Conservation (phyloP, 768 basidiomycete species). For the Kwoniella dendrophila region DNA sequence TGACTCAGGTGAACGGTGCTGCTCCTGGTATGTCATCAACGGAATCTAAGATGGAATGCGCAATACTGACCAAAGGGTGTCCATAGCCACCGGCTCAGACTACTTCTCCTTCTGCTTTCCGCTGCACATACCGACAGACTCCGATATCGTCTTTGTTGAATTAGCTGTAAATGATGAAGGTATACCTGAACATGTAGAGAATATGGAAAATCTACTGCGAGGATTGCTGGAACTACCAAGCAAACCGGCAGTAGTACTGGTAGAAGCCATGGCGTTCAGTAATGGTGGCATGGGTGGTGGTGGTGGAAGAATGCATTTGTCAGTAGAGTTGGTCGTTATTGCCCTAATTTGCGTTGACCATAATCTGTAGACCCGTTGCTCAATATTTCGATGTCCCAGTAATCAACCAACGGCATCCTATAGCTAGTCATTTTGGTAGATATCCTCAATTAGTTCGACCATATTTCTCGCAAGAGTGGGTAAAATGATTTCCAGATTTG, state of each 20-base stretch:
- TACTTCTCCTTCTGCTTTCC: constrained; percentile 55
- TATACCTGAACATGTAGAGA: constrained; percentile 51
- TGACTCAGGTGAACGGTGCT: constrained; percentile 49
- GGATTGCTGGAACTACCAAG: constrained; percentile 48
- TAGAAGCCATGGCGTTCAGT: constrained; percentile 52
- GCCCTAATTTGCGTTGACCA: neutral
- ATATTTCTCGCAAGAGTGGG: constrained; percentile 52
- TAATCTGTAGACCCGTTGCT: constrained; percentile 44
- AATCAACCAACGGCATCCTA: constrained; percentile 50
- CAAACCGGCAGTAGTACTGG: constrained; percentile 51
- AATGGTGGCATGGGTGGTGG: constrained; percentile 52
- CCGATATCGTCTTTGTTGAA: constrained; percentile 54
- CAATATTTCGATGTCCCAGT: constrained; percentile 55
- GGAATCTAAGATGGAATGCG: no score
- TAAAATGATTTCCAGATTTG: no score
- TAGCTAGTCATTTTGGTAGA: constrained; percentile 50
- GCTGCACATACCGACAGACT: constrained; percentile 49
- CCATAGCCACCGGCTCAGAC: constrained; percentile 48
- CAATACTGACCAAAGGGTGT: neutral
- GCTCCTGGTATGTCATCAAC: constrained; percentile 41
- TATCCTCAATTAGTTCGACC: constrained; percentile 50
- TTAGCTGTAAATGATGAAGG: constrained; percentile 55
- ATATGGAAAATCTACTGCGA: constrained; percentile 55
- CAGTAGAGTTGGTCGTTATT: constrained; percentile 3
- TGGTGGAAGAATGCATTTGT: constrained; percentile 52